A percentile compares a stretch with the other conserved stretches of the same genome.
Conservation (phyloP, 75 land plant species). For the Selaginella tamariscina region DNA sequence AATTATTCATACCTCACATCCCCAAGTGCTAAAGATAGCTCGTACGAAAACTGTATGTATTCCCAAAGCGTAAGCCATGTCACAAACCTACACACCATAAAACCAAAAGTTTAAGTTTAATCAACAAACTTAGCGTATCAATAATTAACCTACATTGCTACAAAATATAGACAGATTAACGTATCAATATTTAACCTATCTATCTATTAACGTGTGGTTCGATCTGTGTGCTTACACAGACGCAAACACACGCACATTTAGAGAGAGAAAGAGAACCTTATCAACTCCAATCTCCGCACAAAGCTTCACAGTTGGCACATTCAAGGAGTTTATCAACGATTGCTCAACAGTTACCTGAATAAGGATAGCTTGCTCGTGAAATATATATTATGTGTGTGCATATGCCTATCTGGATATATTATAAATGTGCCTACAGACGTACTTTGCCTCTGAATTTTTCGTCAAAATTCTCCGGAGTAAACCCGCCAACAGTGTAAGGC, state of each 20-base stretch:
- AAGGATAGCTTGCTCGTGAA: background rate
- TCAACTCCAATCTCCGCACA: constrained; percentile 36
- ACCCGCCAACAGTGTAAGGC: constrained; percentile 24
- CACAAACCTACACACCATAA: constrained; percentile 23
- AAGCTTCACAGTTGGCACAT: constrained; percentile 34
- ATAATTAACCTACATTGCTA: too few relatives aligned
- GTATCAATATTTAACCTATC: too few relatives aligned
- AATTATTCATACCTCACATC: constrained; percentile 43
- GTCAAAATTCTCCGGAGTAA: constrained; percentile 36
- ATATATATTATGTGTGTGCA: too few relatives aligned
- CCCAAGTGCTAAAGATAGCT: constrained; percentile 33
- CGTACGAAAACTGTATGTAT: constrained; percentile 27
- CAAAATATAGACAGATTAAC: too few relatives aligned
- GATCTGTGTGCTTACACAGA: background rate
- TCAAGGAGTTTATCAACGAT: constrained; percentile 23
- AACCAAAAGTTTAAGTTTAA: too few relatives aligned
- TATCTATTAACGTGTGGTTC: background rate
- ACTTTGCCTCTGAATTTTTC: constrained; percentile 31
- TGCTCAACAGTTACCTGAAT: constrained; percentile 32
- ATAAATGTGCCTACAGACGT: too few relatives aligned
- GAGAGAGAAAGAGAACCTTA: constrained; percentile 23
- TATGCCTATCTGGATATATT: too few relatives aligned
- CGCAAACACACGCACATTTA: background rate
- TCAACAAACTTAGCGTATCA: too few relatives aligned
- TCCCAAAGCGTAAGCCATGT: constrained; percentile 33